phyloP scores from a whole-genome alignment of 2,329 filamentous ascomycete species.

The Parastagonospora nodorum region DNA sequence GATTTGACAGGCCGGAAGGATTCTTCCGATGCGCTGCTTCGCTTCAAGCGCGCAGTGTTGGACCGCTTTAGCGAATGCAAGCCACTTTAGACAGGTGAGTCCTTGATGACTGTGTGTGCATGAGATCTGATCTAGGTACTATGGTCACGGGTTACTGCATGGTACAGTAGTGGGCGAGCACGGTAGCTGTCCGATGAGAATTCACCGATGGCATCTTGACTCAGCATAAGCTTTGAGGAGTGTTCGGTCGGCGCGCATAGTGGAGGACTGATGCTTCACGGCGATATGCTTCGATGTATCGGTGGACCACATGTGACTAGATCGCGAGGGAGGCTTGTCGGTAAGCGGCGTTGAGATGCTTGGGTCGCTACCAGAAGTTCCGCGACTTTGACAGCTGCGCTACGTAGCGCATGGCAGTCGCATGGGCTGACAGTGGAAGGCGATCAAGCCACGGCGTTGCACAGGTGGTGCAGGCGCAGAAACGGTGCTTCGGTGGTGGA shows the following conservation, averaged over 20 bases:
- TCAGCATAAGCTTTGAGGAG: not conserved
- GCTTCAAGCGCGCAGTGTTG: not conserved
- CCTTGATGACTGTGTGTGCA: conserved; percentile 1
- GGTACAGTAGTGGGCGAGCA: not conserved
- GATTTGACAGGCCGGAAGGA: conserved; percentile 7
- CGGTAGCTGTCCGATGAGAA: conserved; percentile 1
- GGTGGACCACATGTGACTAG: conserved; percentile 2
- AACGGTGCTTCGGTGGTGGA: conserved; percentile 4
- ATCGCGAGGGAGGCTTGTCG: conserved; percentile 25
- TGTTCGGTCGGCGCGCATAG: not conserved
- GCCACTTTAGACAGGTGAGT: not conserved
- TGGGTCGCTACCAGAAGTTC: conserved; percentile 15
- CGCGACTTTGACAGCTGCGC: conserved; percentile 24
- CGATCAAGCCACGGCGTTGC: not conserved
- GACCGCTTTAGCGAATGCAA: conserved; percentile 4
- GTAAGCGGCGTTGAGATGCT: conserved; percentile 22
- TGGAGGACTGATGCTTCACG: not conserved
- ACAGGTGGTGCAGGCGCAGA: conserved; percentile 4
- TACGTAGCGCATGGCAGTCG: conserved; percentile 8
- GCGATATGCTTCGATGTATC: too few relatives aligned
- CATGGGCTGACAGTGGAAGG: conserved; percentile 6
- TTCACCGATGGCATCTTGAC: not conserved
- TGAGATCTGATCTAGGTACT: conserved; percentile 5
- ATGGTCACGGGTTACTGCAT: not conserved
- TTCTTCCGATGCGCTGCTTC: conserved; percentile 4